Conservation (phyloP, 2,329 filamentous ascomycete genomes). For the Tetracladium maxilliforme region DNA sequence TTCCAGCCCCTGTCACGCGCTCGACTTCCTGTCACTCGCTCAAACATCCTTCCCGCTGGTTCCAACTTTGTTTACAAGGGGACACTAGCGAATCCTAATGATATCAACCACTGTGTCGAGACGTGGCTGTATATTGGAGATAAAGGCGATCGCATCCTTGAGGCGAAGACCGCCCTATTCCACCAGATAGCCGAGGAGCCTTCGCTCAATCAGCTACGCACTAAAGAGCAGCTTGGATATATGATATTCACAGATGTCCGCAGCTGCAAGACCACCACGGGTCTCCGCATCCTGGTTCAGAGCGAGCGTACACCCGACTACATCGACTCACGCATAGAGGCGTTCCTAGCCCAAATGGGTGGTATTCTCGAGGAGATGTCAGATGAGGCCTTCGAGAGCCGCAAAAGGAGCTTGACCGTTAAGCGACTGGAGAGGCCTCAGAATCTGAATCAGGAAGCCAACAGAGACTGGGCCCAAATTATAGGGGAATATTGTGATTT, state of each 20-base stretch:
- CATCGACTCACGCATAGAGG: conserved; percentile 49
- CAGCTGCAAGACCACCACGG: conserved; percentile 38
- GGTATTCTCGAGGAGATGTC: conserved; percentile 39
- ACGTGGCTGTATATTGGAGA: conserved; percentile 33
- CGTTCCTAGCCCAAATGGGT: conserved; percentile 40
- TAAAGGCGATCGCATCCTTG: conserved; percentile 30
- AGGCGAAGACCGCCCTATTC: conserved; percentile 43
- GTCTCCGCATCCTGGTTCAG: conserved; percentile 51
- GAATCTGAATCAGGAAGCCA: conserved; percentile 46
- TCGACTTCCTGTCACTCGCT: conserved; percentile 43
- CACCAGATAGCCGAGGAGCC: conserved; percentile 52
- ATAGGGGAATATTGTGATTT: conserved; percentile 50
- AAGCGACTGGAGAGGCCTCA: conserved; percentile 52
- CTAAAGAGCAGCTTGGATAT: conserved; percentile 58
- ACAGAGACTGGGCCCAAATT: conserved; percentile 48
- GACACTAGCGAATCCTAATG: conserved; percentile 45
- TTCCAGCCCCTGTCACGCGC: conserved; percentile 37
- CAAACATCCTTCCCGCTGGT: conserved; percentile 40
- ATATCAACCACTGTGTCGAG: conserved; percentile 43
- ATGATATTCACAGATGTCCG: conserved; percentile 48
- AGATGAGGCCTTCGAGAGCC: conserved; percentile 47
- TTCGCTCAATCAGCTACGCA: conserved; percentile 51
- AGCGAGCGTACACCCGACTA: conserved; percentile 47
- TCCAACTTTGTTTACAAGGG: conserved; percentile 46
- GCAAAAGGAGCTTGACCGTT: conserved; percentile 51